Evolutionary conservation across 2,329 filamentous ascomycete species (phyloP).

Genomic region (Curvularia sp.): DNA sequence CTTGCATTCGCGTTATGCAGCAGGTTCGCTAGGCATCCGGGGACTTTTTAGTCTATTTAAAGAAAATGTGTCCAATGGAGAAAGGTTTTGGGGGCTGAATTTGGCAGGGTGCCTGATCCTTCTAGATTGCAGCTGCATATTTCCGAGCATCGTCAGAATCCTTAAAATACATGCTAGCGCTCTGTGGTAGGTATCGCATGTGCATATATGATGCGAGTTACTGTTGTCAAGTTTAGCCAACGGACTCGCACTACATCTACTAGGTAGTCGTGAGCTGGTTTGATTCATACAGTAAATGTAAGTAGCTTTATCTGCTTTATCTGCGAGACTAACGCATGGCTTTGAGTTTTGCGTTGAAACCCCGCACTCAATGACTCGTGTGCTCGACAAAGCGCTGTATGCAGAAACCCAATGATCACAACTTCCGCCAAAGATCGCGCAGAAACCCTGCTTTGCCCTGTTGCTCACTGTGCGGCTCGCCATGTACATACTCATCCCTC

Average conservation of each 20-base stretch:
- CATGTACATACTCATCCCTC: constrained; percentile 21
- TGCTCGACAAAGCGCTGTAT: no score
- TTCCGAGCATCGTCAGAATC: neutral
- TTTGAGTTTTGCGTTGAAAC: no score
- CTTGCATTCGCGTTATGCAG: constrained; percentile 13
- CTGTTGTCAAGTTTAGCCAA: neutral
- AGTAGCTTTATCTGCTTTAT: no score
- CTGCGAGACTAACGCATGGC: neutral
- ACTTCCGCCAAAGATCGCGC: constrained; percentile 20
- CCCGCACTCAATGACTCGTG: neutral
- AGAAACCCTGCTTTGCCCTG: constrained; percentile 18
- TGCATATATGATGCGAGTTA: neutral
- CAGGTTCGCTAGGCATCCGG: constrained; percentile 4
- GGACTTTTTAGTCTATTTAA: neutral
- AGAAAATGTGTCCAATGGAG: neutral
- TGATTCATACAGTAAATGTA: neutral
- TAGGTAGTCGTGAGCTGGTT: neutral
- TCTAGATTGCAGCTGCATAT: neutral
- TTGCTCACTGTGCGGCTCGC: constrained; percentile 10
- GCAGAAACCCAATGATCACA: constrained; percentile 2
- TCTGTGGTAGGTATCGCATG: neutral
- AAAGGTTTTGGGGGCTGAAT: neutral
- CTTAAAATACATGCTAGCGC: neutral
- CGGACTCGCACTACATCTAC: neutral
- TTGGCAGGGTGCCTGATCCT: neutral